These are phyloP conservation scores for Penicillium arizonense DNA, from an alignment of 495 filamentous ascomycete species.

Conservation along the genomic window DNA sequence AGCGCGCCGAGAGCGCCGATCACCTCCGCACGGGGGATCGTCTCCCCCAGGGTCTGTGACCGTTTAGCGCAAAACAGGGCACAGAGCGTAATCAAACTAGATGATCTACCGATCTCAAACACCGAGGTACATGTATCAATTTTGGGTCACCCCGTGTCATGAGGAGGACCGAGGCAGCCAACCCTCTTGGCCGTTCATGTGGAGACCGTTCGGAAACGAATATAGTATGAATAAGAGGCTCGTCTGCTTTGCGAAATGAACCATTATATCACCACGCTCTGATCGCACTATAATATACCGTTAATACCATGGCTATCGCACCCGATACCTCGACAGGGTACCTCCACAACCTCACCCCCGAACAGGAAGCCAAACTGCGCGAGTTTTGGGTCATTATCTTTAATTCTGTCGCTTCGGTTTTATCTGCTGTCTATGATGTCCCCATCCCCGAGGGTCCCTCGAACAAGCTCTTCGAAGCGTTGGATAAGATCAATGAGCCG, in stretches of 20 bases:
- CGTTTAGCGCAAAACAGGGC: background rate
- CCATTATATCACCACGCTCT: background rate
- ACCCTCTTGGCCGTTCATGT: background rate
- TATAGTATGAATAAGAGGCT: no score
- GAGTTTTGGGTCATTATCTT: slow-evolving; percentile 23
- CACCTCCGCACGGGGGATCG: slow-evolving; percentile 5
- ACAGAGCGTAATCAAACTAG: background rate
- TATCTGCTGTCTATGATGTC: slow-evolving; percentile 18
- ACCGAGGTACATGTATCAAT: slow-evolving; percentile 1
- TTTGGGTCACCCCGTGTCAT: background rate
- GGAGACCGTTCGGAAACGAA: background rate
- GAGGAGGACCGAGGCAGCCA: slow-evolving; percentile 9
- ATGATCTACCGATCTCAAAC: background rate
- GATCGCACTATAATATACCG: background rate
- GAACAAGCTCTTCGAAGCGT: slow-evolving; percentile 15
- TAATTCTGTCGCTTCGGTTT: slow-evolving; percentile 10
- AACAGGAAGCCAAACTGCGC: slow-evolving; percentile 15
- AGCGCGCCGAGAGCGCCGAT: background rate
- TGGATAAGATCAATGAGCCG: slow-evolving; percentile 18
- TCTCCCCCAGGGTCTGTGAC: background rate
- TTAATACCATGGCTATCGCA: slow-evolving; percentile 11
- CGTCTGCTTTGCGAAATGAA: no score
- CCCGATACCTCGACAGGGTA: slow-evolving; percentile 8
- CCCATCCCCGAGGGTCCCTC: slow-evolving; percentile 11
- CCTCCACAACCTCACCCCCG: slow-evolving; percentile 15